These are phyloP conservation scores for Alternaria triticimaculans DNA, from an alignment of 2,329 filamentous ascomycete genomes.

Conservation along the genomic window DNA sequence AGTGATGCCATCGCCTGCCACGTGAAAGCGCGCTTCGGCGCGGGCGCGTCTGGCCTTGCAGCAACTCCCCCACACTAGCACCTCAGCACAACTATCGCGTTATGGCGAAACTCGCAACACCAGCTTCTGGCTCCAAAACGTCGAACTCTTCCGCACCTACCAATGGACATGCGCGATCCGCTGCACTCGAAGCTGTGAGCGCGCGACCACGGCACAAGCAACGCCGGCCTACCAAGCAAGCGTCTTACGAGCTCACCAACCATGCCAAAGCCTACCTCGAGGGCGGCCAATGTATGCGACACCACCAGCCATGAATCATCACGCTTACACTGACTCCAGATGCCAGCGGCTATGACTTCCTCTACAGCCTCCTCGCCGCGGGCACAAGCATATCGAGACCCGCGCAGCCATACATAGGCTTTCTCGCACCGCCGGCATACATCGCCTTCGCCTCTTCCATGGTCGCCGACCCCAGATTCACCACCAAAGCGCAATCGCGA, in stretches of 20 bases:
- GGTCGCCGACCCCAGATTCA: conserved; percentile 80
- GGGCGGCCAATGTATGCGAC: conserved; percentile 37
- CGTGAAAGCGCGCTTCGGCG: conserved; percentile 5
- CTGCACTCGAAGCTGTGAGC: conserved; percentile 32
- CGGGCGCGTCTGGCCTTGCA: not conserved
- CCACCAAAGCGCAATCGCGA: conserved; percentile 70
- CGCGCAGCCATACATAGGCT: conserved; percentile 55
- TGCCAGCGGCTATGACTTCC: conserved; percentile 42
- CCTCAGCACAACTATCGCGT: not conserved
- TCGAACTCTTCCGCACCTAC: not conserved
- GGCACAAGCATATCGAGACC: conserved; percentile 43
- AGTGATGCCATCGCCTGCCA: not conserved
- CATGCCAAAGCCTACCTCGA: conserved; percentile 48
- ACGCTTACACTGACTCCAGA: conserved; percentile 28
- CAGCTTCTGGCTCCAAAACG: not conserved
- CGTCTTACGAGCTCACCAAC: conserved; percentile 45
- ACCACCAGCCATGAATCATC: not conserved
- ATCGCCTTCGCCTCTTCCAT: conserved; percentile 81
- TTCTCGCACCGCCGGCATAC: conserved; percentile 73
- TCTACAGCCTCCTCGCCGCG: conserved; percentile 42
- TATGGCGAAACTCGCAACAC: conserved; percentile 7
- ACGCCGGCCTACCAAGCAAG: conserved; percentile 39
- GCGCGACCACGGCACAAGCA: conserved; percentile 34
- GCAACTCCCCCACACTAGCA: not conserved
- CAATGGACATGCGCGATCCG: conserved; percentile 1